These are phyloP conservation scores for Candida glaebosa DNA, from an alignment of 805 yeast genomes.

Conservation along the genomic window DNA sequence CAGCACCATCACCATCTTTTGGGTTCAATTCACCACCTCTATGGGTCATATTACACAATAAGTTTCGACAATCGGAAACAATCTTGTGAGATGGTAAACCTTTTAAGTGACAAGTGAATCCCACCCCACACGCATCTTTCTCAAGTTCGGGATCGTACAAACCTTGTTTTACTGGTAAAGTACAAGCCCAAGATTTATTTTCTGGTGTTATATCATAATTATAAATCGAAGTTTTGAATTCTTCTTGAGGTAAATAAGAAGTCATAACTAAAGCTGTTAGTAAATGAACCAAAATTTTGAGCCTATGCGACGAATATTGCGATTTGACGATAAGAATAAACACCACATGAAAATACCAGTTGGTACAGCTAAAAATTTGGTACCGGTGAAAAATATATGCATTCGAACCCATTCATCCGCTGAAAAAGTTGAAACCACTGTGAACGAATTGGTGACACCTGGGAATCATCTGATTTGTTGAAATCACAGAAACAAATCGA, in stretches of 20 bases:
- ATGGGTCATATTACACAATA: constrained; percentile 97
- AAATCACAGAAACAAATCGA: no score
- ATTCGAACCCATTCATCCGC: no score
- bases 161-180: constrained; percentile 83
- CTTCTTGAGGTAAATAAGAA: constrained; percentile 39
- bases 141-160: constrained; percentile 91
- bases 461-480: no score
- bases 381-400: no score
- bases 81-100: constrained; percentile 87
- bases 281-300: background rate
- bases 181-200: constrained; percentile 88
- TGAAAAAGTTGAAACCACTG: no score
- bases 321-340: no score
- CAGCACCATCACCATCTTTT: constrained; percentile 98
- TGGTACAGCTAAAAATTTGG: no score
- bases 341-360: no score
- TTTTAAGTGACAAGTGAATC: constrained; percentile 92
- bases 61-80: constrained; percentile 81
- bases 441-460: no score
- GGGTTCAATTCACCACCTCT: constrained; percentile 99
- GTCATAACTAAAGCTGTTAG: constrained; percentile 16
- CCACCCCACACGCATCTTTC: constrained; percentile 98
- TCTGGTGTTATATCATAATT: constrained; percentile 71
- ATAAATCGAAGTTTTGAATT: constrained; percentile 44
- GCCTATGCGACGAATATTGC: no score